Evolutionary conservation across 2,329 filamentous ascomycete genomes (phyloP), one percentile per base, ranked within the genome.

Genomic region (Volutella citrinella): DNA sequence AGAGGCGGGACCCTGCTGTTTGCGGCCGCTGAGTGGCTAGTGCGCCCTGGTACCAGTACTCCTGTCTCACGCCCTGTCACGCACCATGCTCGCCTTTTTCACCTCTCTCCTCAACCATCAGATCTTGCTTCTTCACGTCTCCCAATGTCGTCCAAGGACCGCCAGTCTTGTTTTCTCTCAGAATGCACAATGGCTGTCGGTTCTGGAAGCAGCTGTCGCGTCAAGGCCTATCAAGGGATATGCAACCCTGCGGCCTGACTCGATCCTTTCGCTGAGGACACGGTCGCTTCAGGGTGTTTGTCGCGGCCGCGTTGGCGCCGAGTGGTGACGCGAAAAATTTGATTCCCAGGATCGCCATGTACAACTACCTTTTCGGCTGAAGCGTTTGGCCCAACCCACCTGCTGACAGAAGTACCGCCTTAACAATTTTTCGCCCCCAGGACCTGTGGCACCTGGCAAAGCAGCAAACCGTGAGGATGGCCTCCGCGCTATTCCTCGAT

Each of bases 391-490:
- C 29, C 35, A 27, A 30, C 40, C 38, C 32, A 31, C 37, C 29
- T 38, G 32, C 45, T 41, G 24, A 25, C 35, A 33, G 33, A 64
- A 48, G 62, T 64, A 64, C 48, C 54, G 27, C 60, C 41, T 49
- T 65, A 65, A 65, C 61, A 64, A 63, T 63, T 62, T 53, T 29
- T 32, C 32, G 24, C 30, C 42, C 28, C 22, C 19, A 25, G 14
- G 19, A 48, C 47, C 35, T 25, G n/a, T n/a, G n/a, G n/a, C n/a
- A n/a, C n/a, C n/a, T n/a, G n/a, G n/a, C n/a, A n/a, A n/a, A n/a
- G n/a, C n/a, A n/a, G n/a, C n/a, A n/a, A n/a, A n/a, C n/a, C n/a
- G n/a, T n/a, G n/a, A n/a, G n/a, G n/a, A n/a, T n/a, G n/a, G n/a
- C n/a, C n/a, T n/a, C n/a, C n/a, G n/a, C n/a, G n/a, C n/a, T n/a